phyloP scores from a whole-genome alignment of 1,284 basidiomycete genomes.

The Fomitopsis betulina region DNA sequence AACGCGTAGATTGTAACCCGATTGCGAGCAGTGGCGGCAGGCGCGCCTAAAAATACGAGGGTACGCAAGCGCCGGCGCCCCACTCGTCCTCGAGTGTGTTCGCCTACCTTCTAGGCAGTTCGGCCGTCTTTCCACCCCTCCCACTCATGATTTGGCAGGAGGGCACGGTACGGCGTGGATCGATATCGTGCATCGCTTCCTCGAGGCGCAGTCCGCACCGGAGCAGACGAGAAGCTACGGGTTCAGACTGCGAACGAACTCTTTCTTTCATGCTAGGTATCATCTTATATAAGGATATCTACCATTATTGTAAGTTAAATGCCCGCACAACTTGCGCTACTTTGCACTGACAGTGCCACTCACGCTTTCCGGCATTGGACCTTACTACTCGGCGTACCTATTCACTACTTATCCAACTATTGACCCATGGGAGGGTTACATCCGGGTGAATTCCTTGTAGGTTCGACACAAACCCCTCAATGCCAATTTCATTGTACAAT shows the following conservation, averaged over 20 bases:
- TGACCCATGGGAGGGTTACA: too few species aligned
- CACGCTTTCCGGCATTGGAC: too few species aligned
- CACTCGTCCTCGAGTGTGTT: constrained; percentile 3
- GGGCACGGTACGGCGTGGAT: constrained; percentile 2
- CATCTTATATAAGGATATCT: too few species aligned
- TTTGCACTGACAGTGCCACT: too few species aligned
- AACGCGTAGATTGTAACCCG: constrained; percentile 10
- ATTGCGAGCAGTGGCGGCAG: background rate
- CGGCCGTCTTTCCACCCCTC: constrained; percentile 14
- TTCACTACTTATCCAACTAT: too few species aligned
- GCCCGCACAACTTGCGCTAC: too few species aligned
- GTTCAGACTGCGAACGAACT: background rate
- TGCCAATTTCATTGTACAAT: too few species aligned
- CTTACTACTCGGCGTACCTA: too few species aligned
- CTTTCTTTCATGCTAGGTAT: background rate
- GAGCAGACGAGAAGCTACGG: too few species aligned
- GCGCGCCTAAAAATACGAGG: constrained; percentile 28
- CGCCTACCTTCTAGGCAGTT: constrained; percentile 20
- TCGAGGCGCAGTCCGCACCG: background rate
- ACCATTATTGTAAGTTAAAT: too few species aligned
- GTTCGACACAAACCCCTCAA: too few species aligned
- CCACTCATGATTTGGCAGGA: background rate
- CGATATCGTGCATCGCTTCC: constrained; percentile 2
- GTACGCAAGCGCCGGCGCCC: constrained; percentile 9
- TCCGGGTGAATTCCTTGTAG: too few species aligned